Conservation (phyloP, 495 filamentous ascomycete genomes). For the Terfezia claveryi region DNA sequence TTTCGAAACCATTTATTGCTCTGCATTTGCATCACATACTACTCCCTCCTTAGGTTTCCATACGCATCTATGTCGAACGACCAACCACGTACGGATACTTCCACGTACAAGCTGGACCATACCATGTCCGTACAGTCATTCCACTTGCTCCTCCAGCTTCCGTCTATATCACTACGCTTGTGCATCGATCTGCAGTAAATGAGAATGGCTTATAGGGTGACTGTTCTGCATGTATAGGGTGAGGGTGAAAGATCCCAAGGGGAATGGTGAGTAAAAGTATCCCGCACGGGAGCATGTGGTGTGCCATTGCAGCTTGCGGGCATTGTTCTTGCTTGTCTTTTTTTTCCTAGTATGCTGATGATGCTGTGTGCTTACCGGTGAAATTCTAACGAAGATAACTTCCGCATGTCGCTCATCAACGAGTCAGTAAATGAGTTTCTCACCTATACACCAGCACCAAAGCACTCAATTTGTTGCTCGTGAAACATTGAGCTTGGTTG, state of each 20-base stretch:
- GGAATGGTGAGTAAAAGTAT: conserved; percentile 32
- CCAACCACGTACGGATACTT: conserved; percentile 33
- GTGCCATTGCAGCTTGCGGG: too few relatives aligned
- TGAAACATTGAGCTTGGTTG: too few relatives aligned
- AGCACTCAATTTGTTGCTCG: too few relatives aligned
- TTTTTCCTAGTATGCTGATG: too few relatives aligned
- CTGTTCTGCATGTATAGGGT: conserved; percentile 38
- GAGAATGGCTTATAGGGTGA: conserved; percentile 5
- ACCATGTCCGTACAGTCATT: conserved; percentile 34
- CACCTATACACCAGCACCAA: too few relatives aligned
- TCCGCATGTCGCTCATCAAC: conserved; percentile 67
- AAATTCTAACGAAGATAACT: conserved; percentile 75
- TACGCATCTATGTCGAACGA: too few relatives aligned
- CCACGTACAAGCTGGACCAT: conserved; percentile 73
- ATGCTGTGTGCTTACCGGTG: conserved; percentile 24
- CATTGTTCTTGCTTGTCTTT: too few relatives aligned
- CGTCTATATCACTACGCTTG: not conserved
- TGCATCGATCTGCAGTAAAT: not conserved
- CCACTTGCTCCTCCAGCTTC: not conserved
- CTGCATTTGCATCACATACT: too few relatives aligned
- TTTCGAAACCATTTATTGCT: too few relatives aligned
- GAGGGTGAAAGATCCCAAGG: conserved; percentile 82
- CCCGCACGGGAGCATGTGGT: too few relatives aligned
- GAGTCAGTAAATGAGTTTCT: conserved; percentile 30
- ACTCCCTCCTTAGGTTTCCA: too few relatives aligned